Evolutionary conservation across 2,329 filamentous ascomycete genomes (phyloP), one percentile per base, ranked within the genome.

Genomic region (Ceratocystiopsis sp.): DNA sequence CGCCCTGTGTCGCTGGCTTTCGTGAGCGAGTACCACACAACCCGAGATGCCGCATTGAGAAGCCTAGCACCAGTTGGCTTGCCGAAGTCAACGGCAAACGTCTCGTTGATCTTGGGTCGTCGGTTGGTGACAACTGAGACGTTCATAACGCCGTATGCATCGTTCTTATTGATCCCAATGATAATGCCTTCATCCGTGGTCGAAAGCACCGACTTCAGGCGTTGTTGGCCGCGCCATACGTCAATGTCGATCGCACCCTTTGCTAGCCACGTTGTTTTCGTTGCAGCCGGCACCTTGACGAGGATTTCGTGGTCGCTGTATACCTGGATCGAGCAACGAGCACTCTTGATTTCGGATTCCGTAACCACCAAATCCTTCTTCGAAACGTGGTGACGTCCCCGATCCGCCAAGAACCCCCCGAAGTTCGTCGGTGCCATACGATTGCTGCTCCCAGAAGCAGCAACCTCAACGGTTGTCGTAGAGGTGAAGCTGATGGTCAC

Each of bases 101-200:
- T 69, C 58, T 78, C 73, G 51, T 72, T 72, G 48, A 78, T 64
- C 55, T 67, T 71, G 19, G 76, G 76, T 47, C 69, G 71, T 44
- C 66, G 71, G 14, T 65, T 72, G 1, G 75, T 75, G 43, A 68
- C 62, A 34, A 80, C 65, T 2, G 69, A 67, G 38, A 80, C 62
- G 42, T 71, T 71, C 41, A 80, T 56, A 35, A 72, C 55, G 32
- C 75, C 76, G 47, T 73, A 59, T 7, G 73, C 70, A 46, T 80
- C 73, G 21, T 65, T 63, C 25, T 59, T 61, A 4, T 66, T 61
- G 25, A 78, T 63, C 46, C 69, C 63, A 19, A 75, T 62, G 16
- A 72, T 50, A 35, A 75, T 63, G 4, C 70, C 70, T 25, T 72
- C 64, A 12, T 69, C 61, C 8, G 65, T 60, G 14, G 62, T 60